Evolutionary conservation across 768 basidiomycete genomes (phyloP).

Genomic region (Hysterangium stoloniferum): DNA sequence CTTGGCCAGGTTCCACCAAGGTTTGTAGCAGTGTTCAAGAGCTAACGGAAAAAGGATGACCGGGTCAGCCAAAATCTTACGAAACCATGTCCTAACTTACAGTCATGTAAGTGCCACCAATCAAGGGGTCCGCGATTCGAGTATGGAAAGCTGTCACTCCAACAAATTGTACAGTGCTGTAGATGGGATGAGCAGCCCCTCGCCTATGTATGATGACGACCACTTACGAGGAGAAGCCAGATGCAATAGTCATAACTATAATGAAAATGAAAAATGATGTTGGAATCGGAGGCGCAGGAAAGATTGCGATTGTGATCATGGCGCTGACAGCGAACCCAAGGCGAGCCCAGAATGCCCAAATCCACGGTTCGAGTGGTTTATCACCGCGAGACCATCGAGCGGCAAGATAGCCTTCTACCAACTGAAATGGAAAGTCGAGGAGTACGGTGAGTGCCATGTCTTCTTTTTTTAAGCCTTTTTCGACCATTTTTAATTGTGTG

Average conservation of each 20-base stretch:
- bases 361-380: conserved; percentile 77
- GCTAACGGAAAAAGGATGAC: conserved; percentile 33
- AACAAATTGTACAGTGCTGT: conserved; percentile 95
- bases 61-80: background rate
- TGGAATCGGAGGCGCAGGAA: conserved; percentile 71
- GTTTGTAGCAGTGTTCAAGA: conserved; percentile 93
- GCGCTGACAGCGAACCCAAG: conserved; percentile 64
- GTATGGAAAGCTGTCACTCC: conserved; percentile 99
- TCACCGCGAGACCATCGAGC: conserved; percentile 86
- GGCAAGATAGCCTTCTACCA: conserved; percentile 88
- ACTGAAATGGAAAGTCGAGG: conserved; percentile 97
- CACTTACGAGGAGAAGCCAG: conserved; percentile 78
- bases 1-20: conserved; percentile 98
- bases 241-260: conserved; percentile 72
- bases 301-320: conserved; percentile 73
- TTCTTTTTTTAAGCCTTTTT: conserved; percentile 93
- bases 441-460: conserved; percentile 93
- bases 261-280: conserved; percentile 74
- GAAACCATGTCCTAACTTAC: conserved; percentile 38
- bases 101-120: conserved; percentile 99
- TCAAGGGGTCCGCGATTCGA: conserved; percentile 88
- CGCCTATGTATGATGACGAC: background rate
- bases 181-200: background rate
- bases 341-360: conserved; percentile 86
- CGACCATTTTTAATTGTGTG: conserved; percentile 88